These are phyloP conservation scores for Mortierella sp. DNA, from an alignment of 371 early-diverging fungal genomes.

Conservation along the genomic window DNA sequence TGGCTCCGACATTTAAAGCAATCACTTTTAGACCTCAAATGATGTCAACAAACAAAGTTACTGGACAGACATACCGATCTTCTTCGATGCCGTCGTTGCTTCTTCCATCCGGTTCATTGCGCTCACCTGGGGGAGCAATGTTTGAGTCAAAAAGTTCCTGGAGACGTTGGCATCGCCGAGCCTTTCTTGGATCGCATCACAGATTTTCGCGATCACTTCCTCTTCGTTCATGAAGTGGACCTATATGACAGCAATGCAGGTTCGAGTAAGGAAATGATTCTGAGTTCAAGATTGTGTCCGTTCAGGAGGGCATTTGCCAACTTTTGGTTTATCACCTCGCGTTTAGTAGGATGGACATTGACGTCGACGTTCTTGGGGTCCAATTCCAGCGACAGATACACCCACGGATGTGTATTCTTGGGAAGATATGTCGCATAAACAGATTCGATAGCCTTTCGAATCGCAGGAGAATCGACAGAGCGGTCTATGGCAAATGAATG, in stretches of 20 bases:
- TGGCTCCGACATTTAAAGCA: no score
- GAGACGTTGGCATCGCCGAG: constrained; percentile 64
- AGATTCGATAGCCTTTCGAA: constrained; percentile 85
- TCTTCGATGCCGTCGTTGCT: constrained; percentile 18
- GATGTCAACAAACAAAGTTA: no score
- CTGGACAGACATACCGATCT: constrained; percentile 21
- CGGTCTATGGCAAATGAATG: constrained; percentile 68
- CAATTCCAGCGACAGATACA: constrained; percentile 89
- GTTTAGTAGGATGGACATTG: constrained; percentile 98
- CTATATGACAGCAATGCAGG: constrained; percentile 35
- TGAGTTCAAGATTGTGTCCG: background rate
- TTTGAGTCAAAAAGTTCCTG: constrained; percentile 68
- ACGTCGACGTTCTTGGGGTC: constrained; percentile 93
- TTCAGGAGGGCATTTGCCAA: no score
- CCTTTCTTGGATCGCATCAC: constrained; percentile 68
- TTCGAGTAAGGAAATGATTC: background rate
- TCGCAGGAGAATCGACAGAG: constrained; percentile 82
- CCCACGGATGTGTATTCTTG: constrained; percentile 90
- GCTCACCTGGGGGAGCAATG: constrained; percentile 38
- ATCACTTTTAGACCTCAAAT: no score
- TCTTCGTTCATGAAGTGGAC: constrained; percentile 95
- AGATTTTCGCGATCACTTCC: constrained; percentile 74
- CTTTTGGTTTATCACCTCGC: constrained; percentile 74
- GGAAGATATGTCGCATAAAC: constrained; percentile 87
- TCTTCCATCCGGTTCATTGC: constrained; percentile 18